A percentile compares a stretch with the other conserved stretches of the same genome.
Conservation (phyloP, 768 basidiomycete genomes). For the Roridomyces roridus region DNA sequence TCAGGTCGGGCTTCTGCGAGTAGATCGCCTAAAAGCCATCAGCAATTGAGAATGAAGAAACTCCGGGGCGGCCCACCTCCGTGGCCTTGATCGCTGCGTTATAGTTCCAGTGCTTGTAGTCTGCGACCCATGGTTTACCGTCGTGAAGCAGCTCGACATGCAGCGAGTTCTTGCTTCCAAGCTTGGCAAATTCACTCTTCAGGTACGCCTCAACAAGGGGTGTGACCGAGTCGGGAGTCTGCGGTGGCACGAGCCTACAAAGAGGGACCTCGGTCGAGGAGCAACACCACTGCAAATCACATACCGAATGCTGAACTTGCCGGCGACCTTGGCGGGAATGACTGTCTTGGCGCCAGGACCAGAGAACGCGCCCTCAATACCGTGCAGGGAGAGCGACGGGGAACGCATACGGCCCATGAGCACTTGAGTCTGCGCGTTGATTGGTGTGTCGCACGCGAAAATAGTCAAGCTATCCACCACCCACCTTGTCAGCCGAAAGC, state of each 20-base stretch:
- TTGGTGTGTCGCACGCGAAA: background rate
- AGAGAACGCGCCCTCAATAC: constrained; percentile 95
- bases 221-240: constrained; percentile 78
- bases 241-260: constrained; percentile 79
- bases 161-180: constrained; percentile 85
- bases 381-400: constrained; percentile 90
- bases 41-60: background rate
- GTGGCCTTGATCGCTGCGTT: constrained; percentile 87
- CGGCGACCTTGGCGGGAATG: constrained; percentile 87
- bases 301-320: constrained; percentile 94
- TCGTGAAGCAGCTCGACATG: constrained; percentile 74
- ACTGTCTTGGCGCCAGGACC: constrained; percentile 88
- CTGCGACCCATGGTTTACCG: constrained; percentile 90
- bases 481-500: constrained; percentile 71
- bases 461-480: background rate
- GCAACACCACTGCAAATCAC: background rate
- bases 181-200: constrained; percentile 80
- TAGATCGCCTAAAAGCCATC: constrained; percentile 56
- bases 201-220: constrained; percentile 76
- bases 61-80: constrained; percentile 48
- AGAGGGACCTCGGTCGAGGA: background rate
- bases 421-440: constrained; percentile 34
- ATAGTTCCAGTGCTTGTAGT: constrained; percentile 91
- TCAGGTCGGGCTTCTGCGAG: constrained; percentile 77
- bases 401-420: constrained; percentile 95